Evolutionary conservation across 331 rosid genomes (phyloP), one percentile per base, ranked within the genome.

Genomic region (Dryas integrifolia): DNA sequence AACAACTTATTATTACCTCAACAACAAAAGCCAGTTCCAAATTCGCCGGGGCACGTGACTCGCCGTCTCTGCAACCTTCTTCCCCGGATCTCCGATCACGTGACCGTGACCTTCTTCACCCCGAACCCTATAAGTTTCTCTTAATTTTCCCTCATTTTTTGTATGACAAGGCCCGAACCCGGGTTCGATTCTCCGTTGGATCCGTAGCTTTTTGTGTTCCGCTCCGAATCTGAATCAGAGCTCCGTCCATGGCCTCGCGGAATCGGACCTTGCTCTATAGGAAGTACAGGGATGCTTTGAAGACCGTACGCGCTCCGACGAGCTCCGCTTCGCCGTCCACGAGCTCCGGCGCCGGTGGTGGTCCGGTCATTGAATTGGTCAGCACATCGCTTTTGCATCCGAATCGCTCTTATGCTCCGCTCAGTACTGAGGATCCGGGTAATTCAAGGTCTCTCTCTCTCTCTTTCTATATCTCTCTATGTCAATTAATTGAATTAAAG

Each of bases 371-470:
- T 44, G 98, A 95, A 82, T 74, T 92, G 92, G 90, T 88, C 76
- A 94, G 85, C 81, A 72, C 92, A 4, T 92, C 98, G 74, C 90
- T 95, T 50, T 78, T 92, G 81, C 80, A 90, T 82, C 87, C 82
- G 11, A 90, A 88, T 86, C 96, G 98, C 2, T 83, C 87, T 49
- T 95, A 95, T 30, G 79, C 96, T 77, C 96, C 96, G 9, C 91
- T 95, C 13, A 95, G 97, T 74, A 91, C 97, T 4, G 96, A 88
- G 5, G 98, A 95, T 87, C 97, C 97, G 40, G 92, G 92, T 55
- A 78, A 76, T 89, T 89, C 96, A 43, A 89, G 98, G 98, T 94
- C 67, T 74, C 70, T 72, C 70, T 70, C 74, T 70, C 21, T 70
- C 74, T 30, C 35, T 21, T 2, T 30, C 35, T 30, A 30, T 24